Evolutionary conservation across 495 filamentous ascomycete species (phyloP), one percentile per base, ranked within the genome.

Genomic region (Endocarpon pusillum): DNA sequence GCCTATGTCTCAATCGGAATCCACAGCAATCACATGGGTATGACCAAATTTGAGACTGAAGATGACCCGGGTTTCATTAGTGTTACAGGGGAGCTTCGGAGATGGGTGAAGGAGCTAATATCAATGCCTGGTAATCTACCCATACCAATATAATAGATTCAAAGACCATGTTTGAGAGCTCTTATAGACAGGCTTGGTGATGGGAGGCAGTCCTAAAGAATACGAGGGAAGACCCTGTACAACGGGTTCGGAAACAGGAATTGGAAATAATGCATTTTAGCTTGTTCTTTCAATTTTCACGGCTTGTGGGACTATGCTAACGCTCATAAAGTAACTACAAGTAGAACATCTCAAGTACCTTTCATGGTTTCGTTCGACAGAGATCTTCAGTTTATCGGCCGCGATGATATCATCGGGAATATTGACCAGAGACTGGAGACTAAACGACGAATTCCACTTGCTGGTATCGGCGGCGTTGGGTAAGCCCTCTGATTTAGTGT

Each of bases 381-480:
- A 12, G 35, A 40, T 12, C 2, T 25, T 17, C 24, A 12, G 11
- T 43, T 43, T 33, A 35, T 43, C 12, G 28, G 22, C 23, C 37
- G 41, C 14, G 33, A 32, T 9, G 10, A 23, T 25, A 30, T 29
- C 22, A 6, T 37, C 2, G 11, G 27, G 3, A n/a, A 40, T n/a
- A n/a, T n/a, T n/a, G n/a, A n/a, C n/a, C n/a, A n/a, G n/a, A n/a
- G n/a, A n/a, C n/a, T n/a, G n/a, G n/a, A n/a, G n/a, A 11, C 14
- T 43, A 16, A 27, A 17, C 16, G 34, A 36, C 43, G 51, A 8
- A 34, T 43, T 45, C 46, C 60, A 6, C 48, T 66, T 21, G 47
- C 40, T 33, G 62, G 62, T 2, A 42, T 67, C n/a, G 64, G 62
- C n/a, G 64, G 64, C 11, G 51, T 68, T 23, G 64, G 64, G 62